phyloP scores from a whole-genome alignment of 768 basidiomycete species.

The Mycena vitilis region DNA sequence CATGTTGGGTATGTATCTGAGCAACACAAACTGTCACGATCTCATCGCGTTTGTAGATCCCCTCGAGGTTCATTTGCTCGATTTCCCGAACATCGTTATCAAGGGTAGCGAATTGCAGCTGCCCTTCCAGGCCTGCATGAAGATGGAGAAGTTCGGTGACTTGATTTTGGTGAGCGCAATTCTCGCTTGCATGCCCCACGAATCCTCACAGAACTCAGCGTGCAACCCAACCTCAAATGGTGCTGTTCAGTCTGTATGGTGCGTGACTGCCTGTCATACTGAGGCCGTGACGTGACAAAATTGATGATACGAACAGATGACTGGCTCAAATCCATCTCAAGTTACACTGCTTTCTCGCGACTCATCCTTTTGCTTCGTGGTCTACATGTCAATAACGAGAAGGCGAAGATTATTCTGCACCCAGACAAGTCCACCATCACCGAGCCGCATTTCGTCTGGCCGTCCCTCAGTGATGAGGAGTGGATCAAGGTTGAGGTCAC shows the following conservation, averaged over 20 bases:
- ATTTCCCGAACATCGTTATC: constrained; percentile 99
- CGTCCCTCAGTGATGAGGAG: constrained; percentile 90
- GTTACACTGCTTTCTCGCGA: constrained; percentile 98
- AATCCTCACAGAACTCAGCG: constrained; percentile 58
- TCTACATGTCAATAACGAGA: constrained; percentile 98
- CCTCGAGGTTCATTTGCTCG: constrained; percentile 97
- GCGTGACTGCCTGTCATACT: constrained; percentile 35
- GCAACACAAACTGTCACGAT: constrained; percentile 1
- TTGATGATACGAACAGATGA: constrained; percentile 70
- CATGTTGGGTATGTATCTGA: constrained; percentile 83
- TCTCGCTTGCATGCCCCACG: constrained; percentile 3
- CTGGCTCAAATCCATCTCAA: constrained; percentile 99
- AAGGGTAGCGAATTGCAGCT: constrained; percentile 98
- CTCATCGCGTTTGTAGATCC: constrained; percentile 64
- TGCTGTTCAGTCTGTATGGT: constrained; percentile 96
- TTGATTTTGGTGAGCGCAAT: constrained; percentile 76
- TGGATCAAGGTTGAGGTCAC: constrained; percentile 99
- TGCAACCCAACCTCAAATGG: constrained; percentile 99
- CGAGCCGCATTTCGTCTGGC: constrained; percentile 98
- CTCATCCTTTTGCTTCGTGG: constrained; percentile 97
- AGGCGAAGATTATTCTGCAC: constrained; percentile 97
- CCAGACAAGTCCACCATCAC: constrained; percentile 98
- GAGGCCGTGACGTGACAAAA: constrained; percentile 2
- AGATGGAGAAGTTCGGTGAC: constrained; percentile 99
- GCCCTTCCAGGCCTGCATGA: constrained; percentile 99